Evolutionary conservation across 1,284 basidiomycete species (phyloP).

Genomic region (Coniferiporia sulphurascens): DNA sequence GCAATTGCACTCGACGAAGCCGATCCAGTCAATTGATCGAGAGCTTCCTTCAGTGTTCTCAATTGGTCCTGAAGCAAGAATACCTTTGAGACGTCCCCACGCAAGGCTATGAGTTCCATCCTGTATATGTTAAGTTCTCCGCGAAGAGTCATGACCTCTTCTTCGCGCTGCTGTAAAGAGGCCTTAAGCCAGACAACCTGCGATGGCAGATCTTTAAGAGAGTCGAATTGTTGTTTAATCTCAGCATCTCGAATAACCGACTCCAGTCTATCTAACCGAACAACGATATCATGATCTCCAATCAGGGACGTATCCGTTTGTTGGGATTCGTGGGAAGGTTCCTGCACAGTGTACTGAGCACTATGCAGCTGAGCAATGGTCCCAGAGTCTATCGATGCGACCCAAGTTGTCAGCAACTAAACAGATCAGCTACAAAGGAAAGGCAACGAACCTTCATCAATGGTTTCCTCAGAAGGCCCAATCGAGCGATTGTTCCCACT

Average conservation of each 20-base stretch:
- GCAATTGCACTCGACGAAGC: neutral
- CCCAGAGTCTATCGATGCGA: conserved; percentile 5
- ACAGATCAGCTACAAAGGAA: neutral
- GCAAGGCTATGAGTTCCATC: conserved; percentile 9
- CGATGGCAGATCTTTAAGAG: conserved; percentile 8
- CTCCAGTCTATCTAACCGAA: conserved; percentile 11
- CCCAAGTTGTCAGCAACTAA: neutral
- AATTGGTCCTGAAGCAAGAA: conserved; percentile 9
- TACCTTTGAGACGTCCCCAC: conserved; percentile 10
- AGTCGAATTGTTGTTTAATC: conserved; percentile 8
- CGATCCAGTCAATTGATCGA: neutral
- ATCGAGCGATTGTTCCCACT: conserved; percentile 45
- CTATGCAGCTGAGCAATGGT: neutral
- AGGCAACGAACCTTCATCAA: conserved; percentile 41
- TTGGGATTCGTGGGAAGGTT: neutral
- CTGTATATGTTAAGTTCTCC: conserved; percentile 14
- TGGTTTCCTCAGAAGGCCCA: conserved; percentile 50
- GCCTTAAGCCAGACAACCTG: conserved; percentile 15
- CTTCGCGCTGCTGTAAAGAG: conserved; percentile 13
- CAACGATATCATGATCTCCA: conserved; percentile 1
- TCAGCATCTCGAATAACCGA: conserved; percentile 8
- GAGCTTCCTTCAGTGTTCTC: conserved; percentile 4
- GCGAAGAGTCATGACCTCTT: conserved; percentile 11
- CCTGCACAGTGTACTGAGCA: neutral
- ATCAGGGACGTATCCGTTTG: neutral